Base-by-base conservation (phyloP, 768 basidiomycete species). In the Hebeloma cylindrosporum region DNA sequence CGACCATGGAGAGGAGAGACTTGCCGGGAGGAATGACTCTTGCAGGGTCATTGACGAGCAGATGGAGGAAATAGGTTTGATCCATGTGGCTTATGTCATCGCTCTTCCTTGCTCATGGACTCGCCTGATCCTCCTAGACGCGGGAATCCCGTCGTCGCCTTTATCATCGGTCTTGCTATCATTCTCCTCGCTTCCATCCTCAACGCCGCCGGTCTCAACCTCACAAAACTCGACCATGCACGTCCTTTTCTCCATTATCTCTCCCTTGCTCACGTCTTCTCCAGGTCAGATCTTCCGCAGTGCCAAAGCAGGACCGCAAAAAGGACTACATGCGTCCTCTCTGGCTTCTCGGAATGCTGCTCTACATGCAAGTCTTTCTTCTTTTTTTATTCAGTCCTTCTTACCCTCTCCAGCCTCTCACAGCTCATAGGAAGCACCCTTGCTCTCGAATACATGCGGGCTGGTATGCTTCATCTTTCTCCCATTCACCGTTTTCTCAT, bases 201-300 rank as follows among this genome's bases (percentile, higher is more conserved):
- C 53, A 93, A 91, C 57, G 90, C 91, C 25, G 89, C 86, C 0
- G 94, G 94, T n/a, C 74, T 98, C 30, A 97, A 96, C 60, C 71
- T 97, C 47, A 93, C 92, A 27, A 98, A 97, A 66, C 69, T 95
- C 30, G 94, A 96, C 68, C 92, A 94, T 78, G 83, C 86, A 43
- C 53, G 83, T 70, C 21, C 16, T 45, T 33, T 36, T 25, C 20
- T 13, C 14, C 3, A 37, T 43, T 27, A 18, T 27, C 17, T 33
- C 23, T 39, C 17, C 39, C 27, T 20, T 22, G n/a, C 31, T 43
- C 16, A 56, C 33, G 5, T 14, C 18, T 36, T 28, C 5, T 18
- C 34, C 49, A 87, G 85, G 83, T 86, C 21, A 74, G 84, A 33
- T 90, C 85, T 18, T 85, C 74, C 51, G 70, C 74, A 18, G 70